These are phyloP conservation scores for Colletotrichum tamarilloi DNA, from an alignment of 2,329 filamentous ascomycete species.

Conservation along the genomic window DNA sequence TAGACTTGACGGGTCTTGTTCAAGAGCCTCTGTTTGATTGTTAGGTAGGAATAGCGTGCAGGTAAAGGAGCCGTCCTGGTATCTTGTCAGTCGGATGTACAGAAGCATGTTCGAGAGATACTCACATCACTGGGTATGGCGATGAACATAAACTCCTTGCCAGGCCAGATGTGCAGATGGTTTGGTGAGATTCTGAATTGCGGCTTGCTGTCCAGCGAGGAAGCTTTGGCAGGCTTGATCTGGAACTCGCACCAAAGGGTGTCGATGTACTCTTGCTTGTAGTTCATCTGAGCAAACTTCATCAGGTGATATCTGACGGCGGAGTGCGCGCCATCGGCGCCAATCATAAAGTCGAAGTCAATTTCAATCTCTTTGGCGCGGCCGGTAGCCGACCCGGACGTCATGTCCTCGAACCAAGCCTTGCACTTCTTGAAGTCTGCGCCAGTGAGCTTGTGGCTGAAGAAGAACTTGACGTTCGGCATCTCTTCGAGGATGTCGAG, in stretches of 20 bases:
- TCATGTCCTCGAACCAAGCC: slow-evolving; percentile 84
- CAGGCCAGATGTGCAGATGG: slow-evolving; percentile 98
- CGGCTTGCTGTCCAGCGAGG: slow-evolving; percentile 50
- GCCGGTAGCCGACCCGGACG: slow-evolving; percentile 46
- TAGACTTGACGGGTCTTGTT: slow-evolving; percentile 68
- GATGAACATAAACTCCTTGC: slow-evolving; percentile 96
- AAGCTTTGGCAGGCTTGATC: slow-evolving; percentile 67
- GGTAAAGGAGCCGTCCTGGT: slow-evolving; percentile 87
- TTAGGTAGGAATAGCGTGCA: slow-evolving; percentile 92
- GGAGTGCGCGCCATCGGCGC: slow-evolving; percentile 95
- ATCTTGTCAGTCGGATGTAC: slow-evolving; percentile 23
- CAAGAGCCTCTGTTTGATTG: slow-evolving; percentile 74
- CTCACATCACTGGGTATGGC: slow-evolving; percentile 81
- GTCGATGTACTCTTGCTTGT: slow-evolving; percentile 94
- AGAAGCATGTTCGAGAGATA: not conserved
- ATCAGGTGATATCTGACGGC: slow-evolving; percentile 92
- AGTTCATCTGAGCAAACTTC: slow-evolving; percentile 93
- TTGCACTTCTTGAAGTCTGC: slow-evolving; percentile 83
- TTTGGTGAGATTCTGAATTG: slow-evolving; percentile 86
- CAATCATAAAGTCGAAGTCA: slow-evolving; percentile 91
- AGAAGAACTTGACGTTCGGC: slow-evolving; percentile 91
- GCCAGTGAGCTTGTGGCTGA: slow-evolving; percentile 92
- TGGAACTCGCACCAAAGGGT: slow-evolving; percentile 97
- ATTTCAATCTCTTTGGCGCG: slow-evolving; percentile 81
- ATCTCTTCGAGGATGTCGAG: slow-evolving; percentile 85